Evolutionary conservation across 2,329 filamentous ascomycete genomes (phyloP).

Genomic region (Bretziella fagacearum): DNA sequence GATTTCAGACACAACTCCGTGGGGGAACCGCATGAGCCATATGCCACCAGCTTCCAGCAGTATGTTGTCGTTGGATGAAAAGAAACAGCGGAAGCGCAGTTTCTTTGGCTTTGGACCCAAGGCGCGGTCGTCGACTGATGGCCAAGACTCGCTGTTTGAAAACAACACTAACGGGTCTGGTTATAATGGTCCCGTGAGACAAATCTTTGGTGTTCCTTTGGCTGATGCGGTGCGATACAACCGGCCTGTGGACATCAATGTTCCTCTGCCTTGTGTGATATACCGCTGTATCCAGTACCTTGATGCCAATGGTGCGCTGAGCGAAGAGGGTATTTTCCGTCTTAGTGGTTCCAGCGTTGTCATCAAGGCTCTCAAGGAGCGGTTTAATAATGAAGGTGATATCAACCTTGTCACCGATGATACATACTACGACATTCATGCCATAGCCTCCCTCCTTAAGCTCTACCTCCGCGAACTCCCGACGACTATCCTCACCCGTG

Average conservation of each 20-base stretch:
- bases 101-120: conserved; percentile 54
- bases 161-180: conserved; percentile 29
- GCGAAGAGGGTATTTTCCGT: conserved; percentile 90
- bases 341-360: conserved; percentile 92
- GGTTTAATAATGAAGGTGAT: conserved; percentile 87
- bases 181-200: conserved; percentile 39
- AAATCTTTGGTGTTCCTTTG: conserved; percentile 72
- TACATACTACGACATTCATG: conserved; percentile 87
- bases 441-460: conserved; percentile 85
- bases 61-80: conserved; percentile 42
- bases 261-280: conserved; percentile 76
- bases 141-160: conserved; percentile 37
- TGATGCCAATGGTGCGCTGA: conserved; percentile 59
- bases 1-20: conserved; percentile 66
- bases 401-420: conserved; percentile 70
- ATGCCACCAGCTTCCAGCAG: conserved; percentile 3
- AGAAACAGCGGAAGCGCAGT: conserved; percentile 64
- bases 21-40: conserved; percentile 54
- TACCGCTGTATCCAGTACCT: conserved; percentile 93
- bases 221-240: conserved; percentile 74
- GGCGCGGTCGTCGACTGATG: conserved; percentile 39
- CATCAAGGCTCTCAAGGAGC: conserved; percentile 77
- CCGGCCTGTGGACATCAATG: conserved; percentile 51
- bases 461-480: conserved; percentile 86
- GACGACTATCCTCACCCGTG: conserved; percentile 75